phyloP scores from a whole-genome alignment of 495 filamentous ascomycete species.

The Cercophora scortea region DNA sequence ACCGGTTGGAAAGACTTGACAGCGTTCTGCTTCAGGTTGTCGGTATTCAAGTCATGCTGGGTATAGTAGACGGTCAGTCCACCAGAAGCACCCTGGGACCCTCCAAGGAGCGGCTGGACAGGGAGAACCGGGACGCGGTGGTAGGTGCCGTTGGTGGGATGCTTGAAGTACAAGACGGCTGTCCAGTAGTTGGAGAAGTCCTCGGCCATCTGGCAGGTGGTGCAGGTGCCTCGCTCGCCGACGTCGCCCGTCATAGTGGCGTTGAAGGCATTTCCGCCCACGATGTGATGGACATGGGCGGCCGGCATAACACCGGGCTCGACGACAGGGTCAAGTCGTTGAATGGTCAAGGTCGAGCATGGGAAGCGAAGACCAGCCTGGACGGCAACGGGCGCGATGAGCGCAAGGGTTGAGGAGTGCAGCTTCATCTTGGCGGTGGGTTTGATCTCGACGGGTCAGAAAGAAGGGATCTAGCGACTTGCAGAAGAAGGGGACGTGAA shows the following conservation, averaged over 20 bases:
- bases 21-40: slow-evolving; percentile 28
- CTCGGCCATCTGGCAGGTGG: slow-evolving; percentile 11
- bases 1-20: slow-evolving; percentile 29
- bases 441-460: too few relatives aligned
- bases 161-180: slow-evolving; percentile 36
- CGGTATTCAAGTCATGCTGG: slow-evolving; percentile 16
- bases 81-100: slow-evolving; percentile 22
- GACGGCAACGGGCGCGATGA: too few relatives aligned
- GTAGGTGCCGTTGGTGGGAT: slow-evolving; percentile 35
- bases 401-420: too few relatives aligned
- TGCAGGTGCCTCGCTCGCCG: slow-evolving; percentile 22
- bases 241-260: slow-evolving; percentile 32
- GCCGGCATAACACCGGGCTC: too few relatives aligned
- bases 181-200: slow-evolving; percentile 28
- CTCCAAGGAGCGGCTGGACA: slow-evolving; percentile 27
- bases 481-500: too few relatives aligned
- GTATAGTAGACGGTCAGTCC: slow-evolving; percentile 39
- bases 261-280: too few relatives aligned
- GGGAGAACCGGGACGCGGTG: slow-evolving; percentile 23
- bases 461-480: too few relatives aligned
- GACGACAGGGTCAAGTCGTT: too few relatives aligned
- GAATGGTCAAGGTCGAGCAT: too few relatives aligned
- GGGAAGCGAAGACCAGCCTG: too few relatives aligned
- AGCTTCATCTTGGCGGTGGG: too few relatives aligned
- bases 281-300: too few relatives aligned